Conservation (phyloP, 148 eudicot species). For the Rheum nobile region DNA sequence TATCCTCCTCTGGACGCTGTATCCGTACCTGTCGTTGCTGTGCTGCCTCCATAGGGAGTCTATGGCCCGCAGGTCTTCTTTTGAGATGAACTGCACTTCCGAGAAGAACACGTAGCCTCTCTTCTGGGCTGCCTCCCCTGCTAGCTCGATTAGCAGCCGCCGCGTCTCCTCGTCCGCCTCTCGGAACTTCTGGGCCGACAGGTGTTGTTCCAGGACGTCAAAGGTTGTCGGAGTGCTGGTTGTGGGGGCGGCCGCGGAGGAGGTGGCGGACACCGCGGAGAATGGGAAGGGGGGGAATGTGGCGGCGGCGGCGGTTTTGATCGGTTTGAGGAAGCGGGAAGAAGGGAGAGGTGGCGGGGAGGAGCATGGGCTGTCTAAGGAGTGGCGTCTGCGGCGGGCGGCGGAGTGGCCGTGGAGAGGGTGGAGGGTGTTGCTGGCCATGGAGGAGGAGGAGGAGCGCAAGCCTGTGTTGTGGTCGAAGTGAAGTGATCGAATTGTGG, state of each 20-base stretch:
- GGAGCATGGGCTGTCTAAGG: slow-evolving; percentile 37
- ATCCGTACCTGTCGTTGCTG: slow-evolving; percentile 49
- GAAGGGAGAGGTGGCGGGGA: slow-evolving; percentile 17
- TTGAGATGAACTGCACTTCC: slow-evolving; percentile 61
- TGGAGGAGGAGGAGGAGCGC: slow-evolving; percentile 6
- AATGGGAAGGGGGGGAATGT: slow-evolving; percentile 8
- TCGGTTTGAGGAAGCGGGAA: slow-evolving; percentile 13
- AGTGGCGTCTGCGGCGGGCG: slow-evolving; percentile 31
- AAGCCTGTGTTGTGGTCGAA: background rate
- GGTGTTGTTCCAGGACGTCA: slow-evolving; percentile 44
- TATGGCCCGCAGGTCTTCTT: slow-evolving; percentile 39
- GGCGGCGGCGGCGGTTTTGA: slow-evolving; percentile 4
- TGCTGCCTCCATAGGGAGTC: slow-evolving; percentile 53
- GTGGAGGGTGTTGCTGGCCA: slow-evolving; percentile 64
- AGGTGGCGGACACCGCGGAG: slow-evolving; percentile 23
- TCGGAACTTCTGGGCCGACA: slow-evolving; percentile 41
- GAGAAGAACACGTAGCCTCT: slow-evolving; percentile 93
- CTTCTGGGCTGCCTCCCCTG: slow-evolving; percentile 61
- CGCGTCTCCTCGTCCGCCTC: slow-evolving; percentile 86
- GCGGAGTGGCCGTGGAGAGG: slow-evolving; percentile 28
- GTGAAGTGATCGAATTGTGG: background rate
- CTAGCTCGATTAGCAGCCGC: slow-evolving; percentile 70
- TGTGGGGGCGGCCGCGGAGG: slow-evolving; percentile 5
- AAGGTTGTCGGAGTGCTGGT: slow-evolving; percentile 21
- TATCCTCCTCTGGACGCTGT: slow-evolving; percentile 65